These are phyloP conservation scores for Nicotiana undulata DNA, from an alignment of 257 asterid genomes.

Conservation along the genomic window DNA sequence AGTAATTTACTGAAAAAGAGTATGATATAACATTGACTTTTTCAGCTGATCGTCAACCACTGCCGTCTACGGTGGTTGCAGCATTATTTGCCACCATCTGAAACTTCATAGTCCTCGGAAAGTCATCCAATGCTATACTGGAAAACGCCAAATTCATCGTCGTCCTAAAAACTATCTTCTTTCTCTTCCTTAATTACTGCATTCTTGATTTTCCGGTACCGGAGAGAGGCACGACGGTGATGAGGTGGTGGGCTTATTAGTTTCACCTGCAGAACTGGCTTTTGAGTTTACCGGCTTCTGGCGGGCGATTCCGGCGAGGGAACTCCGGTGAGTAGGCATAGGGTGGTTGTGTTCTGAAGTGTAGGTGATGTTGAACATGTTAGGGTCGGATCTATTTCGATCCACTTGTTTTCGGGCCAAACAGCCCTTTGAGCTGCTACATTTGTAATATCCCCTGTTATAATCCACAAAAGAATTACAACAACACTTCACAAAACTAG, in stretches of 20 bases:
- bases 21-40: too few relatives aligned
- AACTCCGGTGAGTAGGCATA: slow-evolving; percentile 77
- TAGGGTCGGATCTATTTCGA: slow-evolving; percentile 85
- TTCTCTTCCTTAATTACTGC: background rate
- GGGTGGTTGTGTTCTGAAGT: slow-evolving; percentile 89
- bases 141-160: slow-evolving; percentile 10
- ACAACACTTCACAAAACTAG: too few relatives aligned
- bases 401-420: slow-evolving; percentile 94
- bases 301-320: slow-evolving; percentile 77
- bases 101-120: too few relatives aligned
- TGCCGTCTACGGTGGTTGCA: too few relatives aligned
- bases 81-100: too few relatives aligned
- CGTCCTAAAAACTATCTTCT: slow-evolving; percentile 24
- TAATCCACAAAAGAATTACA: background rate
- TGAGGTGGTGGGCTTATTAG: slow-evolving; percentile 29
- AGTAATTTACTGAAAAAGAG: too few relatives aligned
- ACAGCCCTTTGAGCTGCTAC: slow-evolving; percentile 88
- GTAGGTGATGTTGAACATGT: slow-evolving; percentile 71
- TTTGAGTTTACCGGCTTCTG: slow-evolving; percentile 29
- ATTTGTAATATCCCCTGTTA: slow-evolving; percentile 79
- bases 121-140: too few relatives aligned
- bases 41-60: too few relatives aligned
- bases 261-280: slow-evolving; percentile 23
- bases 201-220: too few relatives aligned
- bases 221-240: slow-evolving; percentile 26